These are phyloP conservation scores for Uncinocarpus reesii DNA, from an alignment of 2,329 filamentous ascomycete species.

Conservation along the genomic window DNA sequence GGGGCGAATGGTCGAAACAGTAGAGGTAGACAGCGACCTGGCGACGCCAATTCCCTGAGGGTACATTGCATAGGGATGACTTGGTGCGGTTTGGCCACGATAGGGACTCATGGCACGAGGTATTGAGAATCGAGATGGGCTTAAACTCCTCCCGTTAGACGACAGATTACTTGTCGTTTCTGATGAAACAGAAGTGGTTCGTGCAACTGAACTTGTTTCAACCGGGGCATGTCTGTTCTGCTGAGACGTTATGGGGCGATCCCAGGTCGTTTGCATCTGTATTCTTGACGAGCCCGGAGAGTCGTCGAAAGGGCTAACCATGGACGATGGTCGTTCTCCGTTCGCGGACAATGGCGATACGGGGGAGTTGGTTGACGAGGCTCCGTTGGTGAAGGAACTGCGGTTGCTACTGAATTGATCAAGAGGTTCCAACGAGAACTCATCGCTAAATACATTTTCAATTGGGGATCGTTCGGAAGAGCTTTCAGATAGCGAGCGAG, in stretches of 20 bases:
- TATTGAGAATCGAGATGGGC: slow-evolving; percentile 37
- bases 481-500: slow-evolving; percentile 22
- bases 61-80: slow-evolving; percentile 78
- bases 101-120: slow-evolving; percentile 53
- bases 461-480: slow-evolving; percentile 21
- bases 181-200: slow-evolving; percentile 18
- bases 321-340: not conserved
- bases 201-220: slow-evolving; percentile 17
- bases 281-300: slow-evolving; percentile 23
- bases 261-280: slow-evolving; percentile 22
- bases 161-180: slow-evolving; percentile 21
- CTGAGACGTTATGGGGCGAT: slow-evolving; percentile 22
- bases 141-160: slow-evolving; percentile 33
- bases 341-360: not conserved
- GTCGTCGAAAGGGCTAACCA: slow-evolving; percentile 17
- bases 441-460: slow-evolving; percentile 41
- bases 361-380: slow-evolving; percentile 6
- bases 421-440: slow-evolving; percentile 38
- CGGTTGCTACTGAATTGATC: slow-evolving; percentile 21
- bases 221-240: slow-evolving; percentile 19
- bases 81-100: slow-evolving; percentile 60
- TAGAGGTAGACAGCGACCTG: slow-evolving; percentile 57
- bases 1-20: slow-evolving; percentile 56
- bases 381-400: slow-evolving; percentile 12
- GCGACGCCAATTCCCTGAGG: slow-evolving; percentile 54